A percentile compares a stretch with the other conserved stretches of the same genome.
These are phyloP conservation scores for Acacia crassicarpa DNA, from an alignment of 306 rosid species.

Conservation along the genomic window DNA sequence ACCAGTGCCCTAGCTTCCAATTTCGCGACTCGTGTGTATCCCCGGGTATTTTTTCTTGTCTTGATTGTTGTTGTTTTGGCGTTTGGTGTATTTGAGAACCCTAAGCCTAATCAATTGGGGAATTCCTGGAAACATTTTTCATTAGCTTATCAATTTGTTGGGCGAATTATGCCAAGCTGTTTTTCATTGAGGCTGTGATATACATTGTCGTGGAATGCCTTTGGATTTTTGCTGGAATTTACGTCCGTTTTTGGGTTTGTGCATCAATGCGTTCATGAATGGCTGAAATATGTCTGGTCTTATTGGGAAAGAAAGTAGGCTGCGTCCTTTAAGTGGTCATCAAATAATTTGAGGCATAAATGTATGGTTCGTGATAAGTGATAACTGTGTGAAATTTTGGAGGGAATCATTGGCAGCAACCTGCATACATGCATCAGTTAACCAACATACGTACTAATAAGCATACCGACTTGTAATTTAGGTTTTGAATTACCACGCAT, in stretches of 20 bases:
- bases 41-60: conserved; percentile 51
- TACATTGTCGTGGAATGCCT: conserved; percentile 59
- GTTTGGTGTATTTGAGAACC: conserved; percentile 42
- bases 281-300: conserved; percentile 24
- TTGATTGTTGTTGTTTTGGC: conserved; percentile 37
- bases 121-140: conserved; percentile 31
- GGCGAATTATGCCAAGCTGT: conserved; percentile 32
- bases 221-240: conserved; percentile 21
- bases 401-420: conserved; percentile 40
- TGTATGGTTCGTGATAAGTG: conserved; percentile 3
- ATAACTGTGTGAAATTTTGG: conserved; percentile 19
- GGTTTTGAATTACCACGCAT: background rate
- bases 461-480: background rate
- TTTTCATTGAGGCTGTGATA: conserved; percentile 25
- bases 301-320: conserved; percentile 26
- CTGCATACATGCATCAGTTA: conserved; percentile 33
- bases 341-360: conserved; percentile 19
- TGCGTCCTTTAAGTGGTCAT: conserved; percentile 26
- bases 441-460: conserved; percentile 9
- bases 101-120: conserved; percentile 57
- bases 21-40: conserved; percentile 36
- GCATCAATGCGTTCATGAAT: conserved; percentile 33
- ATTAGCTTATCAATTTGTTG: conserved; percentile 43
- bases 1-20: conserved; percentile 47
- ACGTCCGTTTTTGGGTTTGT: conserved; percentile 25